Conservation (phyloP, 1,284 basidiomycete genomes). For the Mycosarcoma maydis region DNA sequence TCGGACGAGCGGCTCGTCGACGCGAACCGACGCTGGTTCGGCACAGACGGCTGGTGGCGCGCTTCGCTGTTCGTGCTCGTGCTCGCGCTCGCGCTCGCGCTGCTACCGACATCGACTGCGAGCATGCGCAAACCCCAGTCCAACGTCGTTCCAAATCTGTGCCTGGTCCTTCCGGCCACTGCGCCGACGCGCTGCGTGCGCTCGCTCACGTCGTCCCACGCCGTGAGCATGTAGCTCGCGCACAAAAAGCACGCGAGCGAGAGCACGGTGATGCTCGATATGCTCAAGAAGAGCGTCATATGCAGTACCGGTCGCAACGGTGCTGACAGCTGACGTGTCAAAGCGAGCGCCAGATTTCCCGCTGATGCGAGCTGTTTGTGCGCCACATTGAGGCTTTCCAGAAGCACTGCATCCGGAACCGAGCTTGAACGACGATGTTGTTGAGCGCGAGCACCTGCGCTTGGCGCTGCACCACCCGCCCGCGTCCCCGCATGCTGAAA, state of each 20-base stretch:
- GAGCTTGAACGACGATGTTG: conserved; percentile 25
- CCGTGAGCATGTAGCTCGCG: conserved; percentile 53
- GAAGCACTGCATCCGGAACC: conserved; percentile 40
- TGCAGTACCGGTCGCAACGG: conserved; percentile 54
- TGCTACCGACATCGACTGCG: conserved; percentile 1
- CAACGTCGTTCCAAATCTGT: conserved; percentile 35
- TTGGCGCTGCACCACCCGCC: background rate
- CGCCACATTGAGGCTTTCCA: conserved; percentile 50
- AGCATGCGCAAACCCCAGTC: conserved; percentile 50
- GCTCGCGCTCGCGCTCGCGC: too few species aligned
- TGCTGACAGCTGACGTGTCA: conserved; percentile 55
- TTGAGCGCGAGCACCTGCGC: background rate
- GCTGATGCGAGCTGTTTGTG: conserved; percentile 55
- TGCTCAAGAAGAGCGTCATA: conserved; percentile 53
- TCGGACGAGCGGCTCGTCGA: too few species aligned
- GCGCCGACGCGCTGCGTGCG: conserved; percentile 38
- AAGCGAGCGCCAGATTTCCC: conserved; percentile 49
- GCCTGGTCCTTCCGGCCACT: conserved; percentile 31
- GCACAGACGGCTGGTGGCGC: conserved; percentile 1
- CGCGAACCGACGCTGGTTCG: too few species aligned
- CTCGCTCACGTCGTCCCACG: conserved; percentile 54
- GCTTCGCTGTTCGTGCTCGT: background rate
- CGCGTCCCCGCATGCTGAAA: conserved; percentile 2
- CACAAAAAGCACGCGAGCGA: conserved; percentile 50
- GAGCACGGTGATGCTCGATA: conserved; percentile 52